Conservation (phyloP, 805 yeast species). For the Schwanniomyces pseudopolymorphus region DNA sequence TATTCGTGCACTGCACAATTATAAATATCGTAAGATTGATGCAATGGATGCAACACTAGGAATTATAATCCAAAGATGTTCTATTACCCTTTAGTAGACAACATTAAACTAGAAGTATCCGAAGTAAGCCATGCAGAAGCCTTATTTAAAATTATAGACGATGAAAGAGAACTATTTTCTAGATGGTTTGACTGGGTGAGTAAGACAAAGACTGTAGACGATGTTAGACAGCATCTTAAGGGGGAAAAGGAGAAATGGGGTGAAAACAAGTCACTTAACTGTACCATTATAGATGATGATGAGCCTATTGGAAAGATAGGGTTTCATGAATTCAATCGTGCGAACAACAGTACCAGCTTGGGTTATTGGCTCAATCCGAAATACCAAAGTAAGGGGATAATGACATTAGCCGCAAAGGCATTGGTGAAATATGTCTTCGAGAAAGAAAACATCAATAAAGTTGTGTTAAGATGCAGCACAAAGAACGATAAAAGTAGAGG, state of each 20-base stretch:
- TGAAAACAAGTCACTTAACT: not conserved
- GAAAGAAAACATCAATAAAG: not conserved
- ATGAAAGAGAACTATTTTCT: not conserved
- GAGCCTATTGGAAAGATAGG: not conserved
- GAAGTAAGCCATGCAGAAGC: not conserved
- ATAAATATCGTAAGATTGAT: not conserved
- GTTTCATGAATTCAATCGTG: not conserved
- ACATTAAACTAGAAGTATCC: not conserved
- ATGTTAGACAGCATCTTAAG: not conserved
- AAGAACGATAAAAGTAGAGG: not conserved
- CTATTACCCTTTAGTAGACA: not conserved
- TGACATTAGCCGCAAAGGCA: not conserved
- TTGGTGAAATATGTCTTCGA: not conserved
- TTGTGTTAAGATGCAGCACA: not conserved
- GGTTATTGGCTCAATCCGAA: not conserved
- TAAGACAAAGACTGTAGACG: not conserved
- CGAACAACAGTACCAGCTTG: not conserved
- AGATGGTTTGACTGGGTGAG: not conserved
- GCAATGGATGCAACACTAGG: not conserved
- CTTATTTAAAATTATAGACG: not conserved
- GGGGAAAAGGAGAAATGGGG: not conserved
- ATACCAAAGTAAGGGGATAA: not conserved
- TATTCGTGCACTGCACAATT: not conserved
- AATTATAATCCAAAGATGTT: not conserved
- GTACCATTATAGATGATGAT: not conserved